Evolutionary conservation across 2,329 filamentous ascomycete genomes (phyloP).

Genomic region (Capronia coronata): DNA sequence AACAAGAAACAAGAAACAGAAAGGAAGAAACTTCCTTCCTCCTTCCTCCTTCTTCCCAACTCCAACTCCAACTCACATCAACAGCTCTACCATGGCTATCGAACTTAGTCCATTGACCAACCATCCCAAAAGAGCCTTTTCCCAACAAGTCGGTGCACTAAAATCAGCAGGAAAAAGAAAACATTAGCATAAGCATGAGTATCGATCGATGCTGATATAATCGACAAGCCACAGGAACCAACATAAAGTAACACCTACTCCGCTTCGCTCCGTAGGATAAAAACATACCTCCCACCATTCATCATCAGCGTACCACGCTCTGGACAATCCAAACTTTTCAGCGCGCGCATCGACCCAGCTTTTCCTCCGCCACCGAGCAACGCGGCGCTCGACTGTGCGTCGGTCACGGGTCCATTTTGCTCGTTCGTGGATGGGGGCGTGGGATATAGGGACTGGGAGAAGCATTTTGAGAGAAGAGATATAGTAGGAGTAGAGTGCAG

Average conservation of each 20-base stretch:
- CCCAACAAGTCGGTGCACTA: constrained; percentile 20
- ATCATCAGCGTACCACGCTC: constrained; percentile 4
- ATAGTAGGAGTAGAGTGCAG: too few relatives aligned
- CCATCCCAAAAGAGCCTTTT: constrained; percentile 16
- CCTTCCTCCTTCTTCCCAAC: too few relatives aligned
- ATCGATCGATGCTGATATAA: too few relatives aligned
- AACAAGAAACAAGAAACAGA: not conserved
- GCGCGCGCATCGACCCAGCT: constrained; percentile 7
- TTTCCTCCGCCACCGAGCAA: constrained; percentile 8
- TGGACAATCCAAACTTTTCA: constrained; percentile 10
- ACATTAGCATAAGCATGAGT: too few relatives aligned
- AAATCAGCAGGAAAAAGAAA: not conserved
- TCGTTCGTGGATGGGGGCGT: not conserved
- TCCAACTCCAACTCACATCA: constrained; percentile 21
- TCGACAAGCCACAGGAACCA: too few relatives aligned
- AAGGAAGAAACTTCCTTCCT: not conserved
- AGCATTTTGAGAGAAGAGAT: not conserved
- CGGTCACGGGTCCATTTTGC: constrained; percentile 6
- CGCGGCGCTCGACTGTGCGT: not conserved
- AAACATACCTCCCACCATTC: constrained; percentile 14
- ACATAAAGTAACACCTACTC: too few relatives aligned
- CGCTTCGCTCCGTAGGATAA: too few relatives aligned
- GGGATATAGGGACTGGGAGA: not conserved
- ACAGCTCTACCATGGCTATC: constrained; percentile 6
- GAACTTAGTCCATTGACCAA: constrained; percentile 17